Evolutionary conservation across 495 filamentous ascomycete species (phyloP), one percentile per base, ranked within the genome.

Genomic region (Penicillium cataractarum): DNA sequence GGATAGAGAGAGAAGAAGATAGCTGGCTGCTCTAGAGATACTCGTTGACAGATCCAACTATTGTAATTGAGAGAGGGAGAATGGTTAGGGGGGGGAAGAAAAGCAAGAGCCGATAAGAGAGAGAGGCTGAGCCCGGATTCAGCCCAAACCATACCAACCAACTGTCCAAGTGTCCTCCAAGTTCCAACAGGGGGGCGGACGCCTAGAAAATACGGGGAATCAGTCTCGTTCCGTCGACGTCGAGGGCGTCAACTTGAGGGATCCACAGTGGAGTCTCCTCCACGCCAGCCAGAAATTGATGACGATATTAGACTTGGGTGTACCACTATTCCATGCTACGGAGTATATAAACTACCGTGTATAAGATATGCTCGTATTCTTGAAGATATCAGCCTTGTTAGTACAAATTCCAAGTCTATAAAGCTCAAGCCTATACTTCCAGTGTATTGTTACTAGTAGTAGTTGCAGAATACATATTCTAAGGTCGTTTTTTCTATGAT

Each of bases 231-330:
- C 29, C 51, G 27, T 32, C 51, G 26, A 32, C 27, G 51, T 54
- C 19, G 27, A 52, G 26, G 50, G 29, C 29, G 51, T 54, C 51
- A 21, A 21, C 17, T 8, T 13, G 8, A 1, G 27, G 27, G 37
- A 29, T 56, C 54, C 54, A 56, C 54, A 40, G 54, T 42, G 54
- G 54, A 56, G 54, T 0, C 37, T 7, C 21, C 53, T 37, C 52
- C 52, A 21, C 52, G 26, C 29, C 52, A 33, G 29, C 52, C 49
- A 49, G 13, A 52, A 21, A 1, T 52, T 29, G 27, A 52, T 52
- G 49, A 52, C 49, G 49, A 29, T 15, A 10, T 4, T 19, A 3
- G 6, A 51, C 22, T 17, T 9, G 6, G 9, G 7, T 19, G 37
- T 1, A 39, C 35, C 12, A 39, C 12, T 4, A 2, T 17, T 7